Conservation (phyloP, 2,329 filamentous ascomycete genomes). For the Cladosporium sphaerospermum region DNA sequence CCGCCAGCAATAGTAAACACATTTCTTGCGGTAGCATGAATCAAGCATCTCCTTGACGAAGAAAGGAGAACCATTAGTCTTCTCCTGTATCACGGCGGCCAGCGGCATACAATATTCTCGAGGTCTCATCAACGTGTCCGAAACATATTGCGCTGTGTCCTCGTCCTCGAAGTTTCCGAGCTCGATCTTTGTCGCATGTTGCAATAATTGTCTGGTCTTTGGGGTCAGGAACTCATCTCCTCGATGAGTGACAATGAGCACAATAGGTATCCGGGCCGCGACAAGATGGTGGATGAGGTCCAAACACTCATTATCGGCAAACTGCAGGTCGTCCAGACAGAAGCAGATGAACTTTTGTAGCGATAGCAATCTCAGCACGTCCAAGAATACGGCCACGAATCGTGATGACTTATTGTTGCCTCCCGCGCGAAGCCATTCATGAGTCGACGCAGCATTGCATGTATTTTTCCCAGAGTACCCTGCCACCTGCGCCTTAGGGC, state of each 20-base stretch:
- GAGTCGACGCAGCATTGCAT: slow-evolving; percentile 31
- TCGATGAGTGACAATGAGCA: slow-evolving; percentile 65
- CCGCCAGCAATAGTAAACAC: slow-evolving; percentile 86
- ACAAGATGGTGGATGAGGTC: slow-evolving; percentile 80
- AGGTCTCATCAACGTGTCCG: slow-evolving; percentile 68
- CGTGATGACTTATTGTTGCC: slow-evolving; percentile 54
- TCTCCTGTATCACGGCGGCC: slow-evolving; percentile 79
- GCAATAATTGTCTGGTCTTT: slow-evolving; percentile 33
- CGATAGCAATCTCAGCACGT: slow-evolving; percentile 75
- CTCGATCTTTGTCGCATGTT: slow-evolving; percentile 58
- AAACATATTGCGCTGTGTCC: slow-evolving; percentile 76
- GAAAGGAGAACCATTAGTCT: slow-evolving; percentile 82
- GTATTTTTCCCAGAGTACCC: slow-evolving; percentile 17
- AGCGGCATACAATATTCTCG: slow-evolving; percentile 69
- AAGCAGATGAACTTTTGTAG: slow-evolving; percentile 82
- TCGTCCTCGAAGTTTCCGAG: slow-evolving; percentile 68
- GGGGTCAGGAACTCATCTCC: slow-evolving; percentile 35
- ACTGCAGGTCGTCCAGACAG: slow-evolving; percentile 83
- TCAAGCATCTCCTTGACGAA: slow-evolving; percentile 88
- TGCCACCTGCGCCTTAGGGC: not conserved
- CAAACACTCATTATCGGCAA: slow-evolving; percentile 79
- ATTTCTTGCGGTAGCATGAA: slow-evolving; percentile 77
- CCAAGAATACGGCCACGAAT: slow-evolving; percentile 80
- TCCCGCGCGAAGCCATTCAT: slow-evolving; percentile 41
- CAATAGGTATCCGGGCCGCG: slow-evolving; percentile 69